phyloP scores from a whole-genome alignment of 306 rosid genomes.

The Glycine tomentella region DNA sequence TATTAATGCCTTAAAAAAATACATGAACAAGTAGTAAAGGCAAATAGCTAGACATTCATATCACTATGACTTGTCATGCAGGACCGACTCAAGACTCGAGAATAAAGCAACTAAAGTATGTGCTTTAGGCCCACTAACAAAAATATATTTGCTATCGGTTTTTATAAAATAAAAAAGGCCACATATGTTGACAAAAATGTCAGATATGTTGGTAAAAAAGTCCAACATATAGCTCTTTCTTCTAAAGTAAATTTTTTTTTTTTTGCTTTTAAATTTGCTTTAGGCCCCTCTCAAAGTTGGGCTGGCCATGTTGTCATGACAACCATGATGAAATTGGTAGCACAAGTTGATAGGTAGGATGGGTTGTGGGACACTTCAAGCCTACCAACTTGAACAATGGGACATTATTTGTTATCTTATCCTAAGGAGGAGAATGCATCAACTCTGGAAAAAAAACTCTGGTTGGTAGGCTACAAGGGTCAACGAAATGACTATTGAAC shows the following conservation, averaged over 20 bases:
- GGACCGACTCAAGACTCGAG: too few species aligned
- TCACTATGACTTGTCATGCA: neutral
- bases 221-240: too few species aligned
- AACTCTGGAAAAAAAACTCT: neutral
- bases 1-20: neutral
- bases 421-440: neutral
- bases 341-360: neutral
- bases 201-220: too few species aligned
- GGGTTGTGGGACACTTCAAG: neutral
- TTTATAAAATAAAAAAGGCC: too few species aligned
- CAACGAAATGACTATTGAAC: neutral
- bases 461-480: constrained; percentile 3
- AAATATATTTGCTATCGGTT: too few species aligned
- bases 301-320: neutral
- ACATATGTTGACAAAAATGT: too few species aligned
- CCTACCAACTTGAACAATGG: constrained; percentile 7
- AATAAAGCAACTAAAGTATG: too few species aligned
- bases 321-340: neutral
- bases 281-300: too few species aligned
- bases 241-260: too few species aligned
- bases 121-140: too few species aligned
- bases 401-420: neutral
- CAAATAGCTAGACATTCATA: neutral
- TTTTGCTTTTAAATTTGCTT: too few species aligned
- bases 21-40: neutral